These are phyloP conservation scores for Rhodamnia rubescens DNA, from an alignment of 345 rosid genomes.

Conservation along the genomic window DNA sequence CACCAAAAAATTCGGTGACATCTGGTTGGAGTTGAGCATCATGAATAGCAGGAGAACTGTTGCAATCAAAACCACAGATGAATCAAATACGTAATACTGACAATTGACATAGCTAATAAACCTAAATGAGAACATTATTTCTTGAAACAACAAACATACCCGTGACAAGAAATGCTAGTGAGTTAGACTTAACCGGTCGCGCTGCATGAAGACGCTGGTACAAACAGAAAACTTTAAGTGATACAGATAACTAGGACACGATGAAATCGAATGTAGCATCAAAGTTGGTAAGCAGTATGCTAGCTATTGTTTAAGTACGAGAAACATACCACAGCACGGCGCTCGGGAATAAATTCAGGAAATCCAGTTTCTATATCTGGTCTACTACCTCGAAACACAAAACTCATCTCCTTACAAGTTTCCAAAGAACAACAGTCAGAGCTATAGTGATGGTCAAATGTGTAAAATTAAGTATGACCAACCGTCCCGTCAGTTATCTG, in stretches of 20 bases:
- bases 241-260: not conserved
- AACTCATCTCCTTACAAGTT: conserved; percentile 39
- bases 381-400: conserved; percentile 72
- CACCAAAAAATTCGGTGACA: conserved; percentile 94
- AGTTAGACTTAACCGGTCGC: conserved; percentile 73
- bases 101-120: not conserved
- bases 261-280: not conserved
- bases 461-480: not conserved
- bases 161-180: conserved; percentile 83
- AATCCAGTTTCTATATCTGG: conserved; percentile 77
- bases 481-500: not conserved
- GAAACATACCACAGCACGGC: conserved; percentile 53
- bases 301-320: not conserved
- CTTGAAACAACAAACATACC: conserved; percentile 25
- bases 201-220: conserved; percentile 75
- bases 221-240: not conserved
- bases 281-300: not conserved
- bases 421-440: not conserved
- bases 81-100: not conserved
- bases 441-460: not conserved
- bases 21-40: conserved; percentile 88
- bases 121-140: not conserved
- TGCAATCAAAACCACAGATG: conserved; percentile 5
- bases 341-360: conserved; percentile 55
- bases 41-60: conserved; percentile 88